Evolutionary conservation across 225 moss, liverwort and hornwort genomes (phyloP), one percentile per base, ranked within the genome.

Genomic region (Anthoceros angustus): DNA sequence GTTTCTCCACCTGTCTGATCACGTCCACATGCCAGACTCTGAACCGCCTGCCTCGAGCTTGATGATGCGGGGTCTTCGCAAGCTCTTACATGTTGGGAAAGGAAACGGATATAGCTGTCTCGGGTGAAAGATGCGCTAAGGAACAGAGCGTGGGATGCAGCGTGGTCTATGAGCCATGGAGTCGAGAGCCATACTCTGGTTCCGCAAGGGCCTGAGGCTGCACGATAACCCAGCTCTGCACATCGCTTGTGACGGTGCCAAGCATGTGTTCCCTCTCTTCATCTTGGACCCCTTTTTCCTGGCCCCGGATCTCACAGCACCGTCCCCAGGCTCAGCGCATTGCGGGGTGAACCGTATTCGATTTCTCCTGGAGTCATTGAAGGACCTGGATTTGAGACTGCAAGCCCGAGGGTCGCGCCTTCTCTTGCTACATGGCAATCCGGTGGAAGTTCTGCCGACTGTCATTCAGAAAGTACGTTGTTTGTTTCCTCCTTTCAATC

Each of bases 151-250:
- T n/a, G n/a, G n/a, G n/a, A n/a, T n/a, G 4, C 32, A 32, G 32
- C 32, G 4, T 4, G 32, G 4, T 1, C 1, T 32, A 4, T 32
- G 32, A 32, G 55, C 5, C 18, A 55, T 55, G 55, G 55, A 55
- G 23, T 18, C n/a, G 23, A 9, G 55, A 15, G 12, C 55, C 16
- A 55, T 98, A 15, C 76, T 98, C 72, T 98, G 98, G 98, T 98
- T 98, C 67, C 83, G 98, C 15, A 92, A 92, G 76, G 92, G 98
- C 46, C 73, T 98, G 68, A 77, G 98, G 25, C 71, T 98, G 45
- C 98, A 98, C 68, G 98, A 98, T 71, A 98, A 98, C 77, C 92
- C 98, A 18, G 91, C 98, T 4, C 78, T 98, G 43, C 79, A 80
- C 62, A 85, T 73, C 0, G 82, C 85, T 48, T 85, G 85, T 64